phyloP scores from a whole-genome alignment of 2,329 filamentous ascomycete genomes.

The Aspergillus sclerotialis region DNA sequence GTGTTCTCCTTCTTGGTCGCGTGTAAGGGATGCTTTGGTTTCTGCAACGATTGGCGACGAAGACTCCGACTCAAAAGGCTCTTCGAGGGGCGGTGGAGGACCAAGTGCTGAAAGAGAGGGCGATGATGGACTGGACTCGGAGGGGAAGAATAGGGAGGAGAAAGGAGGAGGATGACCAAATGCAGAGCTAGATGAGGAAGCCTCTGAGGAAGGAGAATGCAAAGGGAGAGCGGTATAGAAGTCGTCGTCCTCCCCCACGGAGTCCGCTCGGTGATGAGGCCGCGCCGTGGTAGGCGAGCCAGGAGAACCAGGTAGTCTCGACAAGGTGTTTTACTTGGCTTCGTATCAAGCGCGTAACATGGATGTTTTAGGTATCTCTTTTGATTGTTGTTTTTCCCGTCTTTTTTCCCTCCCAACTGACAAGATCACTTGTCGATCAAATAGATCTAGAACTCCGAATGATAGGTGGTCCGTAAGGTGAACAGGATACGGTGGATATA shows the following conservation, averaged over 20 bases:
- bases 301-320: conserved; percentile 18
- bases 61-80: conserved; percentile 38
- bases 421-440: too few species aligned
- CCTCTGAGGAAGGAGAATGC: conserved; percentile 30
- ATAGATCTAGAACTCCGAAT: too few species aligned
- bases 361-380: too few species aligned
- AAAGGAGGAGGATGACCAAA: conserved; percentile 55
- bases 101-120: conserved; percentile 44
- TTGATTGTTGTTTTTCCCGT: too few species aligned
- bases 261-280: conserved; percentile 29
- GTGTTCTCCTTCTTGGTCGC: conserved; percentile 69
- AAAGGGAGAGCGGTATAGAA: conserved; percentile 34
- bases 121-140: conserved; percentile 37
- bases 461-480: too few species aligned
- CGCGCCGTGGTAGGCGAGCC: conserved; percentile 40
- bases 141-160: conserved; percentile 55
- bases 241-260: conserved; percentile 34
- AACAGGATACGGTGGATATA: too few species aligned
- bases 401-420: too few species aligned
- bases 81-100: conserved; percentile 45
- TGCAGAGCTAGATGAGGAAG: conserved; percentile 44
- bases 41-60: conserved; percentile 55
- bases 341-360: too few species aligned
- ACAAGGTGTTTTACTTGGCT: conserved; percentile 33
- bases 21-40: conserved; percentile 77